These are phyloP conservation scores for Aegilops sharonensis DNA, from an alignment of 176 grass and related monocot genomes.

Conservation along the genomic window DNA sequence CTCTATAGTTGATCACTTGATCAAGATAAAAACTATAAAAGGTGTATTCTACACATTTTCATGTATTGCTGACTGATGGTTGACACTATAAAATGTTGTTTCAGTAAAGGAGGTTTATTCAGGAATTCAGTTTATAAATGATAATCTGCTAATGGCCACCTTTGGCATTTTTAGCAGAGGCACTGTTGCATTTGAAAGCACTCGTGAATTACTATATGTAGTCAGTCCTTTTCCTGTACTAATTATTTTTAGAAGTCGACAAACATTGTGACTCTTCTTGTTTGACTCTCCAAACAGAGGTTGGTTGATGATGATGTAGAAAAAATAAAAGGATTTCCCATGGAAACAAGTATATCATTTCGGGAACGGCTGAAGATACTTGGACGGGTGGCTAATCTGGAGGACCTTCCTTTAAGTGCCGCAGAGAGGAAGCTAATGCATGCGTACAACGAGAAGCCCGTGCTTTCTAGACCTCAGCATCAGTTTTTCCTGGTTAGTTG, in stretches of 20 bases:
- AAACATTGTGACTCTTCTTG: background rate
- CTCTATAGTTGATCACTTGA: background rate
- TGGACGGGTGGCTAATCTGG: constrained; percentile 82
- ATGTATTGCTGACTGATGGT: background rate
- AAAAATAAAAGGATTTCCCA: constrained; percentile 78
- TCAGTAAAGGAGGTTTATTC: background rate
- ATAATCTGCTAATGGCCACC: background rate
- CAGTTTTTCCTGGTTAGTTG: constrained; percentile 80
- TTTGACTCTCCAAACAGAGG: constrained; percentile 48
- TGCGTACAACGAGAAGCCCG: constrained; percentile 96
- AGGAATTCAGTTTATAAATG: background rate
- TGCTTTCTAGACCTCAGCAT: constrained; percentile 93
- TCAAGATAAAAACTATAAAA: background rate
- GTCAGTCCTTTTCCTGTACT: background rate
- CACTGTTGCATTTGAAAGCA: background rate
- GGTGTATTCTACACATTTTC: background rate
- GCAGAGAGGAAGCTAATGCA: constrained; percentile 93
- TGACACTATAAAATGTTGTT: constrained; percentile 7
- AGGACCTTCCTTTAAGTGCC: constrained; percentile 87
- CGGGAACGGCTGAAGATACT: constrained; percentile 94
- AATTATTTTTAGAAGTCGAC: constrained; percentile 7
- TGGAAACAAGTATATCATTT: constrained; percentile 74
- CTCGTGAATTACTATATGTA: background rate
- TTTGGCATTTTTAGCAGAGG: background rate
- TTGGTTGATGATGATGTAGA: constrained; percentile 84